Conservation (phyloP, 2,329 filamentous ascomycete genomes). For the Geoglossum cookeanum region DNA sequence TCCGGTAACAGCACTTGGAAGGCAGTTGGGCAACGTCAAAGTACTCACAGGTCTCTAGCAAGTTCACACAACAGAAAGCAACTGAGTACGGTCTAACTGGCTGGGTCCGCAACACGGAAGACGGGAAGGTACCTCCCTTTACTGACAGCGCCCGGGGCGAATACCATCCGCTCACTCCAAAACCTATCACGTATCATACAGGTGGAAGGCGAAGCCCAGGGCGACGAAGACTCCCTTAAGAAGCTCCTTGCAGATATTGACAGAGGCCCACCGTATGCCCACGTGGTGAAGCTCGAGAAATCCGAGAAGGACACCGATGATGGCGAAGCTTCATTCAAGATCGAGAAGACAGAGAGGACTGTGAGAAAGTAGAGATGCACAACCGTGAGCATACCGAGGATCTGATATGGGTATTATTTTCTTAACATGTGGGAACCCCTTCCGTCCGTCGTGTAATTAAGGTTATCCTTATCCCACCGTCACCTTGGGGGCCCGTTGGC, state of each 20-base stretch:
- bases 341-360: slow-evolving; percentile 25
- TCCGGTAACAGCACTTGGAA: neutral
- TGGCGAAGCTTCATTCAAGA: slow-evolving; percentile 47
- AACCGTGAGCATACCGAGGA: neutral
- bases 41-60: slow-evolving; percentile 10
- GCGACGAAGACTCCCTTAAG: slow-evolving; percentile 41
- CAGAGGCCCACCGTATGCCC: slow-evolving; percentile 51
- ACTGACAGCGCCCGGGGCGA: neutral
- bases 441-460: neutral
- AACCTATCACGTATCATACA: slow-evolving; percentile 19
- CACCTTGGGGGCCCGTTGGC: neutral
- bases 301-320: slow-evolving; percentile 44
- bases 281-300: slow-evolving; percentile 55
- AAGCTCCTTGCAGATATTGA: slow-evolving; percentile 58
- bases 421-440: neutral
- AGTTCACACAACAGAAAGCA: slow-evolving; percentile 27
- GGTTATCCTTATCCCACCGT: neutral
- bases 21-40: neutral
- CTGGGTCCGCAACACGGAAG: slow-evolving; percentile 28
- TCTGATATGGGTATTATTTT: neutral
- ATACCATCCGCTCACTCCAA: neutral
- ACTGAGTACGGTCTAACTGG: slow-evolving; percentile 25
- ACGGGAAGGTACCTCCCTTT: slow-evolving; percentile 21
- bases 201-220: slow-evolving; percentile 85
- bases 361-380: neutral